Evolutionary conservation across 2,329 filamentous ascomycete genomes (phyloP), one percentile per base, ranked within the genome.

Genomic region (Pseudogymnoascus sp.): DNA sequence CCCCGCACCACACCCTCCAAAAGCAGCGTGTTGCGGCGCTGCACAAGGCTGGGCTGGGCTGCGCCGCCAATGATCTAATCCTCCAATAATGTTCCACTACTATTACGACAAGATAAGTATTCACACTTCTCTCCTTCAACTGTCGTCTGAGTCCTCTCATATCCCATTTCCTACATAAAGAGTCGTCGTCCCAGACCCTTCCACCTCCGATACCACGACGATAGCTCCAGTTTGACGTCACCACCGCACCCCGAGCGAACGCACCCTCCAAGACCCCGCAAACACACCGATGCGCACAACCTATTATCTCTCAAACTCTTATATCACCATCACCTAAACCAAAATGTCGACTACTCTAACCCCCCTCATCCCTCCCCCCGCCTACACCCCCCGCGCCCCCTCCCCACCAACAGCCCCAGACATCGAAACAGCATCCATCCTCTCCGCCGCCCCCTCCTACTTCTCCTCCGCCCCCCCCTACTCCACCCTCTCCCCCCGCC

Each of bases 391-490:
- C 9, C 72, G 74, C 63, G 42, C 66, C 13, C 72, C 74, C 61
- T 72, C 73, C 4, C 68, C 73, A 44, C 74, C 23, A 4, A 23
- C 73, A 62, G 68, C 65, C 11, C 67, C 35, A 35, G 86, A 89
- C 72, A 84, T 87, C 64, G 87, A 89, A 69, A 88, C 86, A 21
- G 81, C 83, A 6, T 89, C 87, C 9, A 82, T 89, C 65, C 84
- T 79, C 68, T 89, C 86, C 17, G 82, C 82, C 7, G 86, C 86
- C n/a, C 87, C 87, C 42, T 89, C 87, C 9, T 89, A 89, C 72
- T 83, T 83, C 66, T 89, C 86, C 62, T 85, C 88, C 62, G 83
- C 80, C 1, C 87, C 87, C 4, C 85, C 85, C 0, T 88, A 88
- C 71, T 85, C 84, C 17, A 80, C 78, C 61, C 76, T 78, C 35